These are phyloP conservation scores for Takashimella tepidaria DNA, from an alignment of 1,284 basidiomycete species.

Conservation along the genomic window DNA sequence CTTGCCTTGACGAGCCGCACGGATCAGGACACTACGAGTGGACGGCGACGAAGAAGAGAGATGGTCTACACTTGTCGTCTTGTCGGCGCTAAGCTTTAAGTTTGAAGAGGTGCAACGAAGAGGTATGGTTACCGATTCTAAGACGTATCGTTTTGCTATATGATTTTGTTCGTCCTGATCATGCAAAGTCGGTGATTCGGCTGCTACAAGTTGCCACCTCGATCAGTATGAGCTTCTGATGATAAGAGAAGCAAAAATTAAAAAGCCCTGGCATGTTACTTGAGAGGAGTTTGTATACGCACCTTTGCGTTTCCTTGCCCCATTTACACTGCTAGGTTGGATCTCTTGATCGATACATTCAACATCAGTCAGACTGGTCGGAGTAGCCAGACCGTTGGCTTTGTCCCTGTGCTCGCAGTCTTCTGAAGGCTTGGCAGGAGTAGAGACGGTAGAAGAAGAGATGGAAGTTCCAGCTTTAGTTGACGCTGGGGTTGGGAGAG, in stretches of 20 bases:
- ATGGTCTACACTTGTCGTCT: conserved; percentile 37
- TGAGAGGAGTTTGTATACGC: too few relatives aligned
- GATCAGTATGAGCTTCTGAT: too few relatives aligned
- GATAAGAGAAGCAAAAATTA: too few relatives aligned
- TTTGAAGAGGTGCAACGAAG: conserved; percentile 7
- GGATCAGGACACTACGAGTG: too few relatives aligned
- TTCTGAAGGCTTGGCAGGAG: background rate
- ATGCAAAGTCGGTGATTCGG: background rate
- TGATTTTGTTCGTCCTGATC: background rate
- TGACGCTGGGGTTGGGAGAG: background rate
- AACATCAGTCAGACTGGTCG: background rate
- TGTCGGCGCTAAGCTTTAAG: conserved; percentile 33
- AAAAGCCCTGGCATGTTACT: background rate
- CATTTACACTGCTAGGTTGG: background rate
- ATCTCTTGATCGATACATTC: background rate
- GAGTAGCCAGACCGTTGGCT: background rate
- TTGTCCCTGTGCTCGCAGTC: too few relatives aligned
- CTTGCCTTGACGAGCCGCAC: too few relatives aligned
- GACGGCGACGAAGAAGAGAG: too few relatives aligned
- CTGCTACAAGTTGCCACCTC: too few relatives aligned
- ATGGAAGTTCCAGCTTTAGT: background rate
- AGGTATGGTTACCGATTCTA: conserved; percentile 29
- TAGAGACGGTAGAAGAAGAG: background rate
- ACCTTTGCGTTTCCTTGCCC: background rate
- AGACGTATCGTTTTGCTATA: conserved; percentile 11